phyloP scores from a whole-genome alignment of 441 rosid genomes.

The Corymbia citriodora region DNA sequence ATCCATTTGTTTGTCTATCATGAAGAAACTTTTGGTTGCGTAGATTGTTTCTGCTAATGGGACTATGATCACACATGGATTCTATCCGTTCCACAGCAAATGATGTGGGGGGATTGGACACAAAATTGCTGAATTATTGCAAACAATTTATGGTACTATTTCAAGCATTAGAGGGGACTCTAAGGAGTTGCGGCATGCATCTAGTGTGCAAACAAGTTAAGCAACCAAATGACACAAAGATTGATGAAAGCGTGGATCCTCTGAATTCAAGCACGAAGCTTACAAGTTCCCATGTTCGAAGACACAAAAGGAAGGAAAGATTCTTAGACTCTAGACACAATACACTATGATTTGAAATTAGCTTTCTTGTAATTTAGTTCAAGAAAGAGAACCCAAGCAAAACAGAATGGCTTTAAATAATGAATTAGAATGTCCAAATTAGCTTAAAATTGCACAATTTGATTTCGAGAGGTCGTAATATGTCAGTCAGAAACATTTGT shows the following conservation, averaged over 20 bases:
- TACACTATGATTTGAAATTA: not conserved
- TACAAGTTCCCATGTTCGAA: not conserved
- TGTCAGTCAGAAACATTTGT: not conserved
- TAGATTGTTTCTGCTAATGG: no score
- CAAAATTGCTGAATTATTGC: not conserved
- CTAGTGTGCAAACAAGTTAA: not conserved
- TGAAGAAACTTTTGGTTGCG: not conserved
- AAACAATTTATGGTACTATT: not conserved
- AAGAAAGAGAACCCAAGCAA: not conserved
- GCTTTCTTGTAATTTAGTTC: not conserved
- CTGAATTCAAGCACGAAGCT: not conserved
- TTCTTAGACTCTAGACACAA: not conserved
- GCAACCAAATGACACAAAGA: not conserved
- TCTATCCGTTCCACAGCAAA: not conserved
- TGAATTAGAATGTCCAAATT: not conserved
- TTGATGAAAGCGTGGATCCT: not conserved
- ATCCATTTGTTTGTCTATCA: not conserved
- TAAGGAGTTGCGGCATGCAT: not conserved
- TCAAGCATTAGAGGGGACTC: not conserved
- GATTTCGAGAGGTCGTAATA: not conserved
- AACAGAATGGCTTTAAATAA: not conserved
- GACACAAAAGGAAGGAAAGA: not conserved
- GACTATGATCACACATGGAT: no score
- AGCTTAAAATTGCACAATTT: not conserved
- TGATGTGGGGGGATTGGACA: not conserved